Conservation (phyloP, 176 grass and related monocot species). For the Triticum monococcum region DNA sequence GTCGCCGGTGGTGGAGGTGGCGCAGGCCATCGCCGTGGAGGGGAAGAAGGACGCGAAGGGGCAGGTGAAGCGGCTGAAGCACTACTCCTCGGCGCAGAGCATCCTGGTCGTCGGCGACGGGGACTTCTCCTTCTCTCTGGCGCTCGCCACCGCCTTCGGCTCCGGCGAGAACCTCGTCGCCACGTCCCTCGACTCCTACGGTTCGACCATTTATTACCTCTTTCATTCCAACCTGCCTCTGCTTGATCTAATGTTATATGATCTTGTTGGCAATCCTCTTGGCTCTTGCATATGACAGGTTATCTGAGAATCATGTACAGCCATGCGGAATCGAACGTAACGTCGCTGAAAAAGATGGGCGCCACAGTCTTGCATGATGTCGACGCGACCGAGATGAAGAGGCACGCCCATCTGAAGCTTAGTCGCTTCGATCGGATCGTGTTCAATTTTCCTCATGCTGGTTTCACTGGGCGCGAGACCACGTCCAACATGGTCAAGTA, state of each 20-base stretch:
- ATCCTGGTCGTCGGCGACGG: conserved; percentile 64
- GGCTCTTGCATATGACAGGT: not conserved
- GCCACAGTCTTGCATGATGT: conserved; percentile 37
- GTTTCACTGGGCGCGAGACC: conserved; percentile 36
- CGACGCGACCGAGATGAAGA: conserved; percentile 37
- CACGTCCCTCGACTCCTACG: conserved; percentile 45
- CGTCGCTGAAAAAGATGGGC: not conserved
- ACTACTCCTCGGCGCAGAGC: conserved; percentile 39
- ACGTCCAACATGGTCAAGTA: conserved; percentile 25
- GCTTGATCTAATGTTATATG: not conserved
- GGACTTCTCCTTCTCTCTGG: conserved; percentile 53
- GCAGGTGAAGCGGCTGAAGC: conserved; percentile 38
- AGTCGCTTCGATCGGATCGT: conserved; percentile 43
- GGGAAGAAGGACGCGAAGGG: not conserved
- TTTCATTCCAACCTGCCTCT: too few relatives aligned
- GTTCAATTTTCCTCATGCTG: conserved; percentile 59
- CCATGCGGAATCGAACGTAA: not conserved
- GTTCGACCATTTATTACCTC: not conserved
- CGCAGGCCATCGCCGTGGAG: not conserved
- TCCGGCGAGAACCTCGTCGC: conserved; percentile 55
- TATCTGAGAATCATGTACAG: conserved; percentile 14
- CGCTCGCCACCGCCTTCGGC: conserved; percentile 49
- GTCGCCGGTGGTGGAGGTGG: not conserved
- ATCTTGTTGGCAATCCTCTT: not conserved
- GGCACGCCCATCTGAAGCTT: conserved; percentile 28